Conservation (phyloP, 177 flowering plant genomes). For the Vitis hybrid region DNA sequence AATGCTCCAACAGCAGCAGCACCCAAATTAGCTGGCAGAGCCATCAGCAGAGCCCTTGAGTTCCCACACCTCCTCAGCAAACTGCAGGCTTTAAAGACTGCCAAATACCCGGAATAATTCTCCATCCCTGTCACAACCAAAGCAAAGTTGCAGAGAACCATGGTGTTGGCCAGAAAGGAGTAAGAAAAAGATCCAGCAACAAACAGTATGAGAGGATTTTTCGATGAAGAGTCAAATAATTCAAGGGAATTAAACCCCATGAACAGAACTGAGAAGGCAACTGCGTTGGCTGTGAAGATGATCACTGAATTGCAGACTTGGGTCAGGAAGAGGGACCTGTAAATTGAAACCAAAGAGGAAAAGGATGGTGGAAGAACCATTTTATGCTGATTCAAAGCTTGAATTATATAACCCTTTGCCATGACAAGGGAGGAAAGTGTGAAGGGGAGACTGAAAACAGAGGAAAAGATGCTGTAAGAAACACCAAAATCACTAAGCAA, state of each 20-base stretch:
- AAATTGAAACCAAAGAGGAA: conserved; percentile 20
- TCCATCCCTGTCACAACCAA: conserved; percentile 48
- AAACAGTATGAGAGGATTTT: conserved; percentile 20
- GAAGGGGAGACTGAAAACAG: conserved; percentile 19
- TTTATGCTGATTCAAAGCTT: conserved; percentile 16
- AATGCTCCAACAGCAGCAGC: conserved; percentile 53
- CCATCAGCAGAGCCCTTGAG: conserved; percentile 40
- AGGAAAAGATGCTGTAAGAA: conserved; percentile 10
- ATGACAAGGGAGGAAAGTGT: conserved; percentile 21
- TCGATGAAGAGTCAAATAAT: conserved; percentile 19
- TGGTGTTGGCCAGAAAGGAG: conserved; percentile 39
- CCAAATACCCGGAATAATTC: conserved; percentile 30
- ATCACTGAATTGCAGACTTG: conserved; percentile 45
- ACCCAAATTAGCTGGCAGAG: conserved; percentile 40
- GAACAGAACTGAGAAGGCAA: conserved; percentile 38
- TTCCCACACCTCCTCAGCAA: conserved; percentile 36
- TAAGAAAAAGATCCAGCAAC: conserved; percentile 30
- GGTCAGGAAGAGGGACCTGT: conserved; percentile 39
- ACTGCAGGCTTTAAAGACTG: conserved; percentile 49
- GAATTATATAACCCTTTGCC: conserved; percentile 32
- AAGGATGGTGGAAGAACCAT: neutral
- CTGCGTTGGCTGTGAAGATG: conserved; percentile 35
- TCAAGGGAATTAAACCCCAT: conserved; percentile 27
- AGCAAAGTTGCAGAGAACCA: conserved; percentile 45
- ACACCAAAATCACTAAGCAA: too few relatives aligned